Conservation (phyloP, 1,139 yeast genomes). For the Diutina ranongensis region DNA sequence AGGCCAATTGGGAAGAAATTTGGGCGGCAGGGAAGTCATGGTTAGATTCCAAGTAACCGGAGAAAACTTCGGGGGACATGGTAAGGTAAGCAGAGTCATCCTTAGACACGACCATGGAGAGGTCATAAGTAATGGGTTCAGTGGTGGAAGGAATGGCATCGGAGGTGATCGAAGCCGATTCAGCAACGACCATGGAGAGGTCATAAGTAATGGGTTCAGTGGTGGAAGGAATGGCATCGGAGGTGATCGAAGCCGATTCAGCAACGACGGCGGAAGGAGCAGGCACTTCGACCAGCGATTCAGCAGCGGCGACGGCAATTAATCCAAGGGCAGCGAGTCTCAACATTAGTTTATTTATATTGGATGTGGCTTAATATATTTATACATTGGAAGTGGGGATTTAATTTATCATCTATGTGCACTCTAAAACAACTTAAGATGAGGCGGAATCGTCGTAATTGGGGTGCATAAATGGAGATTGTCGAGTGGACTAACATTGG, state of each 20-base stretch:
- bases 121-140: background rate
- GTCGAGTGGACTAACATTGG: too few species aligned
- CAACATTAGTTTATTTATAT: background rate
- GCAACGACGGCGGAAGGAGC: background rate
- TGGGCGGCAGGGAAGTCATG: background rate
- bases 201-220: background rate
- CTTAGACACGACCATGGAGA: background rate
- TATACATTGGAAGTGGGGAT: too few species aligned
- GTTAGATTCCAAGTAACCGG: background rate
- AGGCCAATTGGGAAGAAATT: background rate
- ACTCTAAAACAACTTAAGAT: too few species aligned
- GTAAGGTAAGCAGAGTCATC: background rate
- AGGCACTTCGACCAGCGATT: background rate
- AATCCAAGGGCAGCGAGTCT: background rate
- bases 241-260: background rate
- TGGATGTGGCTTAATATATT: background rate
- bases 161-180: background rate
- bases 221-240: background rate
- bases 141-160: background rate
- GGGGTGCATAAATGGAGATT: too few species aligned
- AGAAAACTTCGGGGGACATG: conserved; percentile 5
- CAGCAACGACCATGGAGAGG: background rate
- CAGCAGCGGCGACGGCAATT: conserved; percentile 3
- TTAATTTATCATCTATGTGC: too few species aligned
- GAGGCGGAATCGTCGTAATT: too few species aligned